Evolutionary conservation across 495 filamentous ascomycete genomes (phyloP).

Genomic region (Paragyromitra xinjiangensis): DNA sequence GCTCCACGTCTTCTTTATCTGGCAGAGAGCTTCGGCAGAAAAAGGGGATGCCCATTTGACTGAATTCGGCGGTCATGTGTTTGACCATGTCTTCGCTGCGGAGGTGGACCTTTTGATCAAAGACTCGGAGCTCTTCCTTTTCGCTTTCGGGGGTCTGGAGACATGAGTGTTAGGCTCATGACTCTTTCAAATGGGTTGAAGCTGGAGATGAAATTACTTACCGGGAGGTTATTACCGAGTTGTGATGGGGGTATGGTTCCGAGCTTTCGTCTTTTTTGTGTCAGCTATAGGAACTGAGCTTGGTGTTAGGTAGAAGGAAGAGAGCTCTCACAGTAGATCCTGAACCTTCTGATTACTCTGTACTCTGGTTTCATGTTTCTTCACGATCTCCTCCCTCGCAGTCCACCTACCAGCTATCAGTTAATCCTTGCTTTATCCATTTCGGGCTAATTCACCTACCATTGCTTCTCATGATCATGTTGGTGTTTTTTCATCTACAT

Average conservation of each 20-base stretch:
- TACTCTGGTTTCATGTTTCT: constrained; percentile 63
- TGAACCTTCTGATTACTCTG: constrained; percentile 67
- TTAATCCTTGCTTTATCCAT: neutral
- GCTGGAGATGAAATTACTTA: neutral
- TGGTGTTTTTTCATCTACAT: constrained; percentile 70
- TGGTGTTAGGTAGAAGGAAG: neutral
- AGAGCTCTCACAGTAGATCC: constrained; percentile 59
- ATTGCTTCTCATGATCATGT: constrained; percentile 70
- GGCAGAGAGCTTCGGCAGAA: constrained; percentile 60
- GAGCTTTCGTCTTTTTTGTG: constrained; percentile 54
- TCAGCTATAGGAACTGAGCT: neutral
- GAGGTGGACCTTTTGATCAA: constrained; percentile 69
- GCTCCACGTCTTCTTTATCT: constrained; percentile 59
- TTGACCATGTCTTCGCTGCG: constrained; percentile 69
- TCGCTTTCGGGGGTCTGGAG: constrained; percentile 60
- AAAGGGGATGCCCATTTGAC: constrained; percentile 70
- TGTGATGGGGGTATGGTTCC: constrained; percentile 61
- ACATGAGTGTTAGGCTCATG: neutral
- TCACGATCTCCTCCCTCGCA: constrained; percentile 64
- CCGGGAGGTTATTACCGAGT: constrained; percentile 47
- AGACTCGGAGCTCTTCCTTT: constrained; percentile 65
- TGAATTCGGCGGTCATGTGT: constrained; percentile 66
- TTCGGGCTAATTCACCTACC: constrained; percentile 60
- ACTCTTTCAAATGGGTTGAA: neutral
- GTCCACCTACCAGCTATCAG: constrained; percentile 54